Percentiles rank a stretch among this genome's conserved stretches.
phyloP scores from a whole-genome alignment of 73 alveolate genomes.

The Paramecium primaurelia region DNA sequence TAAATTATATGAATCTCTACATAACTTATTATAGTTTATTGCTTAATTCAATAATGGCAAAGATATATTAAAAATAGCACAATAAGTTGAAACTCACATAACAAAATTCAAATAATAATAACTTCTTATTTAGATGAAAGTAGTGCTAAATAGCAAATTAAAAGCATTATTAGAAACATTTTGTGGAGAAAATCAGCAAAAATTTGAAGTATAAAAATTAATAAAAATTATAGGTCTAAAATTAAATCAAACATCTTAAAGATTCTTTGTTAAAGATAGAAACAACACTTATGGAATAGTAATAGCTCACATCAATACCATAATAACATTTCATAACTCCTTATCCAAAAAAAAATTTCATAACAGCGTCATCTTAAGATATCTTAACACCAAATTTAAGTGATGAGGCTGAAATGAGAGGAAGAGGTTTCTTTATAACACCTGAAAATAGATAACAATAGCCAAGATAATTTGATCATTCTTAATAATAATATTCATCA shows the following conservation, averaged over 20 bases:
- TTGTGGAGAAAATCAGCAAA: not conserved
- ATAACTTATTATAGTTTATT: not conserved
- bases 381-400: constrained; percentile 27
- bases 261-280: constrained; percentile 16
- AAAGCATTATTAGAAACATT: constrained; percentile 30
- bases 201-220: not conserved
- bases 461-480: constrained; percentile 43
- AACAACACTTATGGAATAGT: constrained; percentile 4
- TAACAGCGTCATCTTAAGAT: constrained; percentile 1
- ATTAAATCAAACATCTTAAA: not conserved
- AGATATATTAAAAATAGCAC: constrained; percentile 27
- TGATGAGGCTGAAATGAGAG: constrained; percentile 31
- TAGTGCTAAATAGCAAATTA: constrained; percentile 3
- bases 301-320: not conserved
- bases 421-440: constrained; percentile 12
- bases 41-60: constrained; percentile 29
- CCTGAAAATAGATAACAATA: constrained; percentile 13
- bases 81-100: constrained; percentile 24
- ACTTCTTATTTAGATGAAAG: constrained; percentile 10
- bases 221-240: not conserved
- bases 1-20: constrained; percentile 26
- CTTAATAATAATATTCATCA: not conserved
- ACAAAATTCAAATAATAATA: constrained; percentile 27
- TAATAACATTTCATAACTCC: constrained; percentile 20
- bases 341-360: constrained; percentile 29